These are phyloP conservation scores for Xerocomus spinulosus DNA, from an alignment of 768 basidiomycete genomes.

Conservation along the genomic window DNA sequence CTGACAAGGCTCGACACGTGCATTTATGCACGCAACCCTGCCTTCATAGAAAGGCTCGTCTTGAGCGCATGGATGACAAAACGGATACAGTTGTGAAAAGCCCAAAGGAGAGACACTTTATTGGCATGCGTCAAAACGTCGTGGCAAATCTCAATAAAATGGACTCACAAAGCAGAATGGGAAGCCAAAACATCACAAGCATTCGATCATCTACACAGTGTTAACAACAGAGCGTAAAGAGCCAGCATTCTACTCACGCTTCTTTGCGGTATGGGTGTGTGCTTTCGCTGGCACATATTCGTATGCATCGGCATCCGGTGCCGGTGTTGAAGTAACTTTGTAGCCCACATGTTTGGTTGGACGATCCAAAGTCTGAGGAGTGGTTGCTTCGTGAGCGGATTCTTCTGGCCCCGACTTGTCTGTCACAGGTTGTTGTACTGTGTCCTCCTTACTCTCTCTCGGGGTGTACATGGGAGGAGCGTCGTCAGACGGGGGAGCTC, in stretches of 20 bases:
- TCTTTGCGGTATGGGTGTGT: constrained; percentile 47
- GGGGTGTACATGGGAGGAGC: constrained; percentile 76
- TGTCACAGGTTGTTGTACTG: background rate
- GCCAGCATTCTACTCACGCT: constrained; percentile 45
- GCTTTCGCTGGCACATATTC: constrained; percentile 53
- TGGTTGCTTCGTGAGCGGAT: constrained; percentile 9
- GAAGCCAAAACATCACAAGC: constrained; percentile 83
- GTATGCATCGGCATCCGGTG: constrained; percentile 66
- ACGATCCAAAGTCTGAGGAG: constrained; percentile 30
- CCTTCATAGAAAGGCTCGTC: constrained; percentile 44
- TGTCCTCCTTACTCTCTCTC: constrained; percentile 34
- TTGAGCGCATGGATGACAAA: constrained; percentile 49
- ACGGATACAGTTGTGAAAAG: constrained; percentile 50
- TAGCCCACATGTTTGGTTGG: constrained; percentile 45
- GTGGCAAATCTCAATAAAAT: background rate
- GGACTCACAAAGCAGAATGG: constrained; percentile 71
- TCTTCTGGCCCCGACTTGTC: constrained; percentile 5
- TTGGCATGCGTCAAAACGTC: constrained; percentile 6
- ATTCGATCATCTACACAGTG: constrained; percentile 66
- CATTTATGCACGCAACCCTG: constrained; percentile 33
- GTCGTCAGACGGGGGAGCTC: constrained; percentile 41
- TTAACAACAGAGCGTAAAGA: background rate
- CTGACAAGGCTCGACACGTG: constrained; percentile 3
- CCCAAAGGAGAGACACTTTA: constrained; percentile 60
- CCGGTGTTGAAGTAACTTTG: constrained; percentile 44